A percentile compares a stretch with the other conserved stretches of the same genome.
Evolutionary conservation across 768 basidiomycete genomes (phyloP).

Genomic region (Daedaleopsis sinensis): DNA sequence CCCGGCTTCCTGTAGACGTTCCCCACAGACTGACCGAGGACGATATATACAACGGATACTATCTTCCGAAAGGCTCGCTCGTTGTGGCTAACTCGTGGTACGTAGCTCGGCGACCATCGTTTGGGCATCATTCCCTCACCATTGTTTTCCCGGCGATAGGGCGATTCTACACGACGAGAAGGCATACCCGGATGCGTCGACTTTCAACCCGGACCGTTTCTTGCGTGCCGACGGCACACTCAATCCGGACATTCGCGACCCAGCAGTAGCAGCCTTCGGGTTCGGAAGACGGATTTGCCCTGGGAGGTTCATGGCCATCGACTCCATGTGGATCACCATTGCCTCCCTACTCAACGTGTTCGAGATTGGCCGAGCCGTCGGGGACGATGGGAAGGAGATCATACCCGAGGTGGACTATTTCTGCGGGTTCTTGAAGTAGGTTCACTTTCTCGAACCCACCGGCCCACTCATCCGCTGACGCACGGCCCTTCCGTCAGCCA

Average conservation of each 20-base stretch:
- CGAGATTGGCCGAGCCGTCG: slow-evolving; percentile 24
- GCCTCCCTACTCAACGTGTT: slow-evolving; percentile 26
- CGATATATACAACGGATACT: slow-evolving; percentile 26
- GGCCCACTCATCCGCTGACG: neutral
- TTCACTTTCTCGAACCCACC: neutral
- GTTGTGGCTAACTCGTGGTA: slow-evolving; percentile 17
- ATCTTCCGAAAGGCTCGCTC: slow-evolving; percentile 23
- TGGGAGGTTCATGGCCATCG: slow-evolving; percentile 26
- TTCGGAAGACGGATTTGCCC: slow-evolving; percentile 38
- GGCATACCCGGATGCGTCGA: slow-evolving; percentile 36
- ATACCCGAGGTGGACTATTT: slow-evolving; percentile 40
- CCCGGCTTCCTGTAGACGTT: slow-evolving; percentile 12
- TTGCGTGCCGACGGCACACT: slow-evolving; percentile 40
- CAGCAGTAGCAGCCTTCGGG: slow-evolving; percentile 36
- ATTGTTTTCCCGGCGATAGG: slow-evolving; percentile 25
- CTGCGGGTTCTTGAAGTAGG: slow-evolving; percentile 36
- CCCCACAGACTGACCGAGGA: slow-evolving; percentile 27
- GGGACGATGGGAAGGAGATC: slow-evolving; percentile 26
- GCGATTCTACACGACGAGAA: slow-evolving; percentile 42
- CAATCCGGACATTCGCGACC: slow-evolving; percentile 33
- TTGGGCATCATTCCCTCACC: neutral
- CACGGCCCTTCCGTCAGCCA: slow-evolving; percentile 13
- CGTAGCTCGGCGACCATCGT: neutral
- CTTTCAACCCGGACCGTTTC: slow-evolving; percentile 44
- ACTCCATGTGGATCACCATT: slow-evolving; percentile 29